These are phyloP conservation scores for Solanum etuberosum DNA, from an alignment of 257 asterid species.

Conservation along the genomic window DNA sequence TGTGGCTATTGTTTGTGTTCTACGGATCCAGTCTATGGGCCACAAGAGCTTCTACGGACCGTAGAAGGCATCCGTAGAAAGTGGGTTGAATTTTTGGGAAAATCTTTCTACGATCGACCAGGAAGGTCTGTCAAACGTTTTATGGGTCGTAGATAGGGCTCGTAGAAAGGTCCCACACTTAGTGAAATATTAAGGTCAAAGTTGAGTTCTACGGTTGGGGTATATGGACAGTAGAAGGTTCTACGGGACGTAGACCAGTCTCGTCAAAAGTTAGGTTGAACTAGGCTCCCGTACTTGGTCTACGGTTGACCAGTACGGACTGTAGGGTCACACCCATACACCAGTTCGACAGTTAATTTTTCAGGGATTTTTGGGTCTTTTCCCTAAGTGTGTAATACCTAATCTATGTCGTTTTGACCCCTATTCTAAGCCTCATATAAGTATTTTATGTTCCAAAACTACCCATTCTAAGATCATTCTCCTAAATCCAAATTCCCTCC, in stretches of 20 bases:
- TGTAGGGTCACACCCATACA: background rate
- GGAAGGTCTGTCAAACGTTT: background rate
- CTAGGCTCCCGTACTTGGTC: background rate
- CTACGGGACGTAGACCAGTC: background rate
- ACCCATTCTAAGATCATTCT: background rate
- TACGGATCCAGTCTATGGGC: background rate
- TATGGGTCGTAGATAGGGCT: background rate
- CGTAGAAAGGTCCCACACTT: background rate
- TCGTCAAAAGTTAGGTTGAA: background rate
- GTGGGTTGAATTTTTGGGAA: background rate
- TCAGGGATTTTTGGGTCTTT: background rate
- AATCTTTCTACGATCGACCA: background rate
- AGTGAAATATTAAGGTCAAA: background rate
- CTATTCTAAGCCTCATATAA: background rate
- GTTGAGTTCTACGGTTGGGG: background rate
- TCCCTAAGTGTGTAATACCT: background rate
- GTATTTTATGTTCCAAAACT: background rate
- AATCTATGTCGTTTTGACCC: background rate
- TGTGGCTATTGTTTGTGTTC: background rate
- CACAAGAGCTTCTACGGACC: background rate
- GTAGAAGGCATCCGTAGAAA: background rate
- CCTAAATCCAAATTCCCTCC: background rate
- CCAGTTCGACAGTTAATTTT: too few relatives aligned
- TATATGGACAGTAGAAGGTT: background rate
- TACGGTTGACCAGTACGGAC: background rate